Conservation (phyloP, 192 early-diverging fungal genomes). For the Chytriomyces confervae region DNA sequence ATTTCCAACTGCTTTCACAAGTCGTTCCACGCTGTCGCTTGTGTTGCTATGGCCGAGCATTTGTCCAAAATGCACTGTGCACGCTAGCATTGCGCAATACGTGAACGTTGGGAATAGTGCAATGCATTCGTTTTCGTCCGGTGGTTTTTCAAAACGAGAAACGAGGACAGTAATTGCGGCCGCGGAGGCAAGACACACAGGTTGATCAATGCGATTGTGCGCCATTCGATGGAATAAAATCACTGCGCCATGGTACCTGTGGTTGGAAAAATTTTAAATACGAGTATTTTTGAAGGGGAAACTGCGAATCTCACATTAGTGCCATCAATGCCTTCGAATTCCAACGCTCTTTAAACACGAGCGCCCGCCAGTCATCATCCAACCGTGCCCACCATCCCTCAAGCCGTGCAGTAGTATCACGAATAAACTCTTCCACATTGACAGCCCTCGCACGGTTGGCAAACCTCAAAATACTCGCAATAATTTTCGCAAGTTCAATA, state of each 20-base stretch:
- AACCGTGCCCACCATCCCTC: slow-evolving; percentile 22
- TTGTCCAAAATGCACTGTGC: slow-evolving; percentile 30
- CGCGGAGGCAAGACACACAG: slow-evolving; percentile 19
- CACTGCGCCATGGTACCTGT: slow-evolving; percentile 19
- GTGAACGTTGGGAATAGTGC: slow-evolving; percentile 36
- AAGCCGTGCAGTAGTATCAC: background rate
- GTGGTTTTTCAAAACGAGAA: slow-evolving; percentile 16
- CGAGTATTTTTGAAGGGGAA: too few species aligned
- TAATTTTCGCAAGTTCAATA: slow-evolving; percentile 32
- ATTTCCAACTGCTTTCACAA: background rate
- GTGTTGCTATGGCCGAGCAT: background rate
- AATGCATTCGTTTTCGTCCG: slow-evolving; percentile 23
- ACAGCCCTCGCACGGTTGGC: slow-evolving; percentile 33
- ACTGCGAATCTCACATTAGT: slow-evolving; percentile 8
- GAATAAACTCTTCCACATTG: slow-evolving; percentile 10
- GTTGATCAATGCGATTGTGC: slow-evolving; percentile 21
- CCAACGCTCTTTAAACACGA: slow-evolving; percentile 20
- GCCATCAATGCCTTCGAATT: slow-evolving; percentile 32
- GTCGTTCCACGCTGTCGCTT: background rate
- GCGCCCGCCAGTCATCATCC: slow-evolving; percentile 21
- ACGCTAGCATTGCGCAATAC: slow-evolving; percentile 30
- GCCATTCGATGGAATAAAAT: slow-evolving; percentile 36
- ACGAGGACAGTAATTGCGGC: slow-evolving; percentile 22
- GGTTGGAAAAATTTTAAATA: too few species aligned
- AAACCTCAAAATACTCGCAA: slow-evolving; percentile 27